Base-by-base conservation (phyloP, 1,284 basidiomycete species). In the Fomitopsis betulina region DNA sequence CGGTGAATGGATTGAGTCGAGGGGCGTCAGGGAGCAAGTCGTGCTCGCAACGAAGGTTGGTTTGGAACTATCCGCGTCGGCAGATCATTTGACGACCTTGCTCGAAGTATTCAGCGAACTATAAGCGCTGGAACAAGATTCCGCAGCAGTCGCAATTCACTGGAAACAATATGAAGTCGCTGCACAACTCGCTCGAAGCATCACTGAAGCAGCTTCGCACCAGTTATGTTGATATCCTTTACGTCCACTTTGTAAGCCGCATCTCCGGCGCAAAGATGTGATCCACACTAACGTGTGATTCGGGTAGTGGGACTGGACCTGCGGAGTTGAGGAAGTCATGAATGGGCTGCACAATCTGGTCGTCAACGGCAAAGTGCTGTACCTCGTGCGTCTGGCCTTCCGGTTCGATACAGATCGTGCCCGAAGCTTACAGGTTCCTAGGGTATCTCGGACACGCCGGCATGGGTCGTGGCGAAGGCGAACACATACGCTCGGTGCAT, bases 401-500 rank as follows among this genome's bases (percentile, higher is more conserved):
- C 17, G n/a, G 10, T 17, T 19, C 23, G 10, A 9, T 9, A 8
- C 17, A 15, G 3, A 27, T 25, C 39, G 33, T 13, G 3, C 13
- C n/a, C 17, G 38, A 38, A 3, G 43, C 12, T 33, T 17, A 7
- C 6, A 2, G 8, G 27, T 23, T 30, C 27, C 19, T 12, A 72
- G 70, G 71, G 71, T 15, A 40, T 72, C 13, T 72, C 68, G 4
- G 79, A 82, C 59, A 79, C 75, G 5, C 81, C 81, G 0, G 79
- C 83, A 1, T 85, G 80, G 80, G 65, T 84, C 35, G 80, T 84
- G 30, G 62, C 76, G 6, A 72, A 72, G 5, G 78, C 77, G 32
- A 83, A 84, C 65, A 74, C 75, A 55, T 84, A 83, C 58, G 83
- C 83, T 19, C 65, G 68, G 5, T 72, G 73, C 23, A 70, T 76